Evolutionary conservation across 352 stramenopile genomes (phyloP).

Genomic region (Lagenidium giganteum): DNA sequence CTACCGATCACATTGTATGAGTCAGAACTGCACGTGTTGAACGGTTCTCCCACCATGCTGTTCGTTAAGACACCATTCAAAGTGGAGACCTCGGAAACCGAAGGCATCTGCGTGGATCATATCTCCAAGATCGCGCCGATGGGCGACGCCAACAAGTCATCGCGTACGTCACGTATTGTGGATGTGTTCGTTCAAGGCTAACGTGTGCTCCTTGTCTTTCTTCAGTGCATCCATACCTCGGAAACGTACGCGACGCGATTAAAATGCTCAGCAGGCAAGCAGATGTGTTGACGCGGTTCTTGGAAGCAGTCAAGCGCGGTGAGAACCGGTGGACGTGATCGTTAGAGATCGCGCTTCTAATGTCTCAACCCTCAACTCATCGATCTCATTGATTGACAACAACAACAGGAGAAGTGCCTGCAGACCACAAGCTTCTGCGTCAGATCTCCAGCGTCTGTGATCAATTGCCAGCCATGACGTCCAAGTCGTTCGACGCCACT

Average conservation of each 20-base stretch:
- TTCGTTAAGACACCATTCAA: conserved; percentile 87
- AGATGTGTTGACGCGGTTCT: conserved; percentile 63
- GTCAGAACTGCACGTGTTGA: conserved; percentile 82
- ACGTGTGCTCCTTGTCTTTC: too few species aligned
- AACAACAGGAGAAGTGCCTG: conserved; percentile 40
- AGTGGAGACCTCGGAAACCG: conserved; percentile 82
- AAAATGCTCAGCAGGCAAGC: conserved; percentile 84
- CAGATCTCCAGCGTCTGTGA: conserved; percentile 87
- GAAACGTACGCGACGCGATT: conserved; percentile 76
- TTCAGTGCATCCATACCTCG: conserved; percentile 73
- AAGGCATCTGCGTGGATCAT: conserved; percentile 85
- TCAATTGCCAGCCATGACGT: conserved; percentile 73
- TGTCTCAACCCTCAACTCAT: too few species aligned
- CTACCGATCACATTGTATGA: conserved; percentile 84
- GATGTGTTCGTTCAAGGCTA: too few species aligned
- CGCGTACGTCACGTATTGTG: conserved; percentile 58
- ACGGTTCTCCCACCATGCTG: conserved; percentile 83
- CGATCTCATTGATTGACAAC: background rate
- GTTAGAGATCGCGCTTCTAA: too few species aligned
- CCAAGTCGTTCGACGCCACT: conserved; percentile 60
- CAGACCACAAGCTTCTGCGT: conserved; percentile 76
- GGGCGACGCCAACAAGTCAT: conserved; percentile 65
- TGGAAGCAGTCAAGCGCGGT: conserved; percentile 75
- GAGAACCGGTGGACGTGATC: too few species aligned
- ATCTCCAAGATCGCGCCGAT: conserved; percentile 84